These are phyloP conservation scores for Mycena filopes DNA, from an alignment of 768 basidiomycete species.

Conservation along the genomic window DNA sequence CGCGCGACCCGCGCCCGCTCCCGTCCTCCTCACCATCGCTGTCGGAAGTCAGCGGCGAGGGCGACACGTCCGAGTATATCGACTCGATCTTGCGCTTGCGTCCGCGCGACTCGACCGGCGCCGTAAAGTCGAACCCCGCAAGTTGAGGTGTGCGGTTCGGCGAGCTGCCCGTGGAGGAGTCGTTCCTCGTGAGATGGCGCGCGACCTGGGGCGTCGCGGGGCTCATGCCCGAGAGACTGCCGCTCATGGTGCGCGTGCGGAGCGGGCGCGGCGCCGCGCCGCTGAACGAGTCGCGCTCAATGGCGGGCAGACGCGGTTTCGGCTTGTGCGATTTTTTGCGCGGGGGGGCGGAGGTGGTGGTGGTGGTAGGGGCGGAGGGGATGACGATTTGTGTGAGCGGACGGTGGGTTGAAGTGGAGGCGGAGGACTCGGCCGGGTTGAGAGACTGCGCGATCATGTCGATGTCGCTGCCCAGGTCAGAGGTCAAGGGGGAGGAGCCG, in stretches of 20 bases:
- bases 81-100: constrained; percentile 34
- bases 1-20: constrained; percentile 21
- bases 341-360: constrained; percentile 6
- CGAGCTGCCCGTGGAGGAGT: constrained; percentile 18
- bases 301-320: constrained; percentile 12
- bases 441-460: constrained; percentile 28
- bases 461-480: constrained; percentile 30
- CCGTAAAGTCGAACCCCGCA: constrained; percentile 30
- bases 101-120: constrained; percentile 33
- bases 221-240: constrained; percentile 23
- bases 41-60: constrained; percentile 32
- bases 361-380: not conserved
- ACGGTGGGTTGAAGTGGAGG: constrained; percentile 7
- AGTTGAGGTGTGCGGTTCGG: constrained; percentile 18
- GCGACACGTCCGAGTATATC: constrained; percentile 26
- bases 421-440: constrained; percentile 22
- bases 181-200: constrained; percentile 1
- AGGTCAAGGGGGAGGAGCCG: constrained; percentile 31
- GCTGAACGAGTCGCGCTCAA: constrained; percentile 13
- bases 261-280: constrained; percentile 22
- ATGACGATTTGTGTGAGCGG: not conserved
- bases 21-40: constrained; percentile 10
- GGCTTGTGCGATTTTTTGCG: constrained; percentile 25
- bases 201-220: constrained; percentile 27
- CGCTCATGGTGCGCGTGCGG: constrained; percentile 29